Base-by-base conservation (phyloP, 1,284 basidiomycete species). In the Ganoderma meredithae region DNA sequence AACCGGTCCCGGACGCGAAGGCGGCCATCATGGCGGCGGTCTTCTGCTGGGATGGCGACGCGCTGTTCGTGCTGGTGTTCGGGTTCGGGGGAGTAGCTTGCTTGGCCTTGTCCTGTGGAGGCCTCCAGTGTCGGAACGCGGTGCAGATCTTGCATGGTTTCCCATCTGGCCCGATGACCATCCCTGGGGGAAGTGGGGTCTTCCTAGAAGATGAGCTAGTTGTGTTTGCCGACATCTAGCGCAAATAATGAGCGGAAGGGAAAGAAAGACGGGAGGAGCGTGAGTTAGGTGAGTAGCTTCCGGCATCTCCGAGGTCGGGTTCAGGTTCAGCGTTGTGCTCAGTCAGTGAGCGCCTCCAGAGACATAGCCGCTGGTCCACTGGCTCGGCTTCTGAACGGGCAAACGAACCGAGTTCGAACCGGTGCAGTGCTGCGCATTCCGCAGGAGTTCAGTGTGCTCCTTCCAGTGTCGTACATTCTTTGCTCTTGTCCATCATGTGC, bases 141-240 rank as follows among this genome's bases (percentile, higher is more conserved):
- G 90, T 94, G 79, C 95, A 96, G 47, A 93, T 90, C 82, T 95
- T 97, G 85, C 96, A 98, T 0, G 94, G 95, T 80, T 96, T 97
- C 31, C 96, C 96, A 74, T 98, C 94, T 36, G 94, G 92, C 1
- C 94, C 96, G 69, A 98, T 82, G 66, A 97, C 87, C 83, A 95
- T 90, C 1, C 95, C 95, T 2, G 93, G 92, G 1, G 93, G 92
- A 1, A 85, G 76, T 0, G 73, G 55, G 9, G 67, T 25, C 25
- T 70, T 72, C 25, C 69, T 70, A 0, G 71, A 58, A 1, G 67
- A 40, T 19, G 71, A 65, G 41, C 62, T 44, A 13, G 63, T 62
- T 13, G 66, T 19, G 41, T 25, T 49, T 27, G 59, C 12, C 6
- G 66, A 67, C 64, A 60, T 63, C 47, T 13, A 40, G 40, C 27